These are phyloP conservation scores for Triticum monococcum DNA, from an alignment of 176 grass and related monocot species.

Conservation along the genomic window DNA sequence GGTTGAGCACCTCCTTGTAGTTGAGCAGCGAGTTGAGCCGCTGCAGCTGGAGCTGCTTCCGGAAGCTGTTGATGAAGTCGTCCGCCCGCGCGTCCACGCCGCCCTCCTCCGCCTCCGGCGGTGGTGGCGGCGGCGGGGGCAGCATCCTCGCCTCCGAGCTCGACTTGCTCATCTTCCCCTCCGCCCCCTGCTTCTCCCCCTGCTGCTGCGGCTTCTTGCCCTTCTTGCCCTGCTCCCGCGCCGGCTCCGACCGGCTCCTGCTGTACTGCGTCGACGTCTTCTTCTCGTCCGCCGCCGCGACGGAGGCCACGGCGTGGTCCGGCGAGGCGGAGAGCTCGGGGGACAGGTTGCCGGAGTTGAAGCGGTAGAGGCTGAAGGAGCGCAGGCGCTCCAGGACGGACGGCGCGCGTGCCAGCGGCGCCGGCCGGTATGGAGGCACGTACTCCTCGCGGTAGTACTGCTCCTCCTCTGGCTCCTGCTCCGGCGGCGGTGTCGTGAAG, in stretches of 20 bases:
- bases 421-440: background rate
- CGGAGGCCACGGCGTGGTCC: background rate
- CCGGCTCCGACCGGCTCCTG: constrained; percentile 62
- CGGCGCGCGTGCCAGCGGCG: constrained; percentile 41
- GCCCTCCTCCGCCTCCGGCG: background rate
- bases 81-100: constrained; percentile 53
- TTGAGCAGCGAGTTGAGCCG: constrained; percentile 80
- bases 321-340: background rate
- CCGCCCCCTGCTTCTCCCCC: background rate
- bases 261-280: constrained; percentile 23
- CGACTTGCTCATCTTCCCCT: constrained; percentile 40
- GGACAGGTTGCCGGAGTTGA: constrained; percentile 51
- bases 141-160: constrained; percentile 26
- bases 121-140: background rate
- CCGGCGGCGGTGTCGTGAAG: background rate
- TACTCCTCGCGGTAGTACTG: constrained; percentile 22
- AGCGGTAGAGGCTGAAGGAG: constrained; percentile 61
- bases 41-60: constrained; percentile 81
- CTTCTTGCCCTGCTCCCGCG: constrained; percentile 24
- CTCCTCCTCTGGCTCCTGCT: background rate
- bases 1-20: constrained; percentile 71
- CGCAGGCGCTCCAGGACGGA: constrained; percentile 69
- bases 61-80: constrained; percentile 78
- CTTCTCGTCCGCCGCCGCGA: background rate
- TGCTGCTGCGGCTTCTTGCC: constrained; percentile 2